Percentiles rank a stretch among this genome's conserved stretches.
These are phyloP conservation scores for Ascosphaera aggregata DNA, from an alignment of 2,329 filamentous ascomycete genomes.

Conservation along the genomic window DNA sequence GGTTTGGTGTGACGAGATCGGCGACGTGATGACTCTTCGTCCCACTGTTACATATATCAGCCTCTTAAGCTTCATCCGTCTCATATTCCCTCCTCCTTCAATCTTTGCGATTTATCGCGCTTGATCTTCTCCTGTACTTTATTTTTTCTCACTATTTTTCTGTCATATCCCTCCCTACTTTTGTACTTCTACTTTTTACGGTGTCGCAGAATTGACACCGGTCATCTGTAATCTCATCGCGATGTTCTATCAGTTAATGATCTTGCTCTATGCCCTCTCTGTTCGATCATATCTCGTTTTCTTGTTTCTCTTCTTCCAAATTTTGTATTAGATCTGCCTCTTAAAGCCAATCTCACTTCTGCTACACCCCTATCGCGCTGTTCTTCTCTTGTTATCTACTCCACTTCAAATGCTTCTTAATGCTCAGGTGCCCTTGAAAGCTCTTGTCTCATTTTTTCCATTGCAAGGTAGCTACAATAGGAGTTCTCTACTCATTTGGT, in stretches of 20 bases:
- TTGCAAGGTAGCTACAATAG: not conserved
- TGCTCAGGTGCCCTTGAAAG: too few species aligned
- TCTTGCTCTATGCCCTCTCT: conserved; percentile 11
- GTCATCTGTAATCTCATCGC: too few species aligned
- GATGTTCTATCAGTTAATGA: too few species aligned
- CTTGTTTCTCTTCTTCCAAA: conserved; percentile 7
- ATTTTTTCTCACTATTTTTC: conserved; percentile 2
- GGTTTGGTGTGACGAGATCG: not conserved
- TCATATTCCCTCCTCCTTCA: conserved; percentile 2
- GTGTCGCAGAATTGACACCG: conserved; percentile 10
- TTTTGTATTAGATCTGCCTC: conserved; percentile 6
- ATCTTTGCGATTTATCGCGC: conserved; percentile 2
- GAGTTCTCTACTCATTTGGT: not conserved
- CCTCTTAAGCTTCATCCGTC: not conserved
- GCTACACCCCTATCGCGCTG: conserved; percentile 4
- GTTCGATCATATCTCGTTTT: conserved; percentile 8
- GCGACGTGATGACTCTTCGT: not conserved
- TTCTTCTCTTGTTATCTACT: conserved; percentile 5
- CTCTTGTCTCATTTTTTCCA: conserved; percentile 5
- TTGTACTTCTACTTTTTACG: conserved; percentile 4
- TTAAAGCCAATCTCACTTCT: conserved; percentile 3
- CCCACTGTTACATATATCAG: not conserved
- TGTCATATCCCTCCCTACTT: conserved; percentile 7
- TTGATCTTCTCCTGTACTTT: conserved; percentile 6
- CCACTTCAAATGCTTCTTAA: too few species aligned